phyloP scores from a whole-genome alignment of 306 rosid genomes.

The Dryas alaskensis region DNA sequence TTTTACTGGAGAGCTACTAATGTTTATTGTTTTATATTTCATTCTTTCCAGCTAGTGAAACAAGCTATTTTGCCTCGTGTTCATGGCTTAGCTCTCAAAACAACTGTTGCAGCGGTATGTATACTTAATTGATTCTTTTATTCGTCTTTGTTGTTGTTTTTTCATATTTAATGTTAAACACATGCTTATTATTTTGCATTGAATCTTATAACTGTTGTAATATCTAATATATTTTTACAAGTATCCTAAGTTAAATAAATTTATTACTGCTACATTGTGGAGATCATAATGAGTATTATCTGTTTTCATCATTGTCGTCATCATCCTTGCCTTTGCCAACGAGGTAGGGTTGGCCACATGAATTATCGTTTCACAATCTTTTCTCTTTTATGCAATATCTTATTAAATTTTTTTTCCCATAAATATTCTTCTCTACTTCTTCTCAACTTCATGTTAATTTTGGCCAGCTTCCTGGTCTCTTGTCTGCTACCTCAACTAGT shows the following conservation, averaged over 20 bases:
- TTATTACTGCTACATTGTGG: background rate
- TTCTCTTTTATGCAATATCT: background rate
- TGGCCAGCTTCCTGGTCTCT: background rate
- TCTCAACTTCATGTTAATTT: background rate
- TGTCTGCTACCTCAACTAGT: background rate
- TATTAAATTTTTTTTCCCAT: background rate
- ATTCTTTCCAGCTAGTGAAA: slow-evolving; percentile 67
- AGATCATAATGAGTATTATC: background rate
- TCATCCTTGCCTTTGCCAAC: background rate
- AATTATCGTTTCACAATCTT: background rate
- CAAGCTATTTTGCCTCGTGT: slow-evolving; percentile 91
- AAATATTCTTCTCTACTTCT: background rate
- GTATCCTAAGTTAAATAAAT: background rate
- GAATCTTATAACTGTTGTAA: slow-evolving; percentile 1
- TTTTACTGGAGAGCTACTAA: slow-evolving; percentile 18
- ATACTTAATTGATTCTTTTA: slow-evolving; percentile 9
- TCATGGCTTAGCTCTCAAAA: slow-evolving; percentile 92
- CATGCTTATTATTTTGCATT: background rate
- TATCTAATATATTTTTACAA: background rate
- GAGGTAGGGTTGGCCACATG: no score
- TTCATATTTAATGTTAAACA: background rate
- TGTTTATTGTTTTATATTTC: slow-evolving; percentile 25
- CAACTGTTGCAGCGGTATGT: slow-evolving; percentile 97
- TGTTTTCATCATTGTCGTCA: background rate
- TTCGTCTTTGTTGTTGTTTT: slow-evolving; percentile 9